phyloP scores from a whole-genome alignment of 345 rosid genomes.

The Moringa oleifera region DNA sequence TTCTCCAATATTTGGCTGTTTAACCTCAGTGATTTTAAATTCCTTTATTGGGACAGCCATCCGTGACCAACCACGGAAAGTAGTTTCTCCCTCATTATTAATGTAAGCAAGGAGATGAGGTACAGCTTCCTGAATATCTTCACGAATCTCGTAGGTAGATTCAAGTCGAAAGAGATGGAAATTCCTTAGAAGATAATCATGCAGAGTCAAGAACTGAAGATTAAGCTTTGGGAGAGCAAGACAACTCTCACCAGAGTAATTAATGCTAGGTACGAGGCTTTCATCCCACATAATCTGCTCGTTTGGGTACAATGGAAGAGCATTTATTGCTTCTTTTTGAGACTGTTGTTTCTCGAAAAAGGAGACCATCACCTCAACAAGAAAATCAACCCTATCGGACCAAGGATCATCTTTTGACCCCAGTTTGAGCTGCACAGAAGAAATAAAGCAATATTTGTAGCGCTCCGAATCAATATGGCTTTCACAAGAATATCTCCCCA shows the following conservation, averaged over 20 bases:
- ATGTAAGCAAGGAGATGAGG: constrained; percentile 92
- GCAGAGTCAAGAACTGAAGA: constrained; percentile 91
- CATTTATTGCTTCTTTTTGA: constrained; percentile 97
- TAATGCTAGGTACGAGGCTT: constrained; percentile 96
- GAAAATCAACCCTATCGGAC: constrained; percentile 84
- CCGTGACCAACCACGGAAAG: constrained; percentile 99
- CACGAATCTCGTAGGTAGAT: constrained; percentile 98
- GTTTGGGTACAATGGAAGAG: constrained; percentile 96
- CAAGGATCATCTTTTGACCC: constrained; percentile 77
- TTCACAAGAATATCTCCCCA: too few relatives aligned
- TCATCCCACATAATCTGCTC: constrained; percentile 99
- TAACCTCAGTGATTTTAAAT: constrained; percentile 73
- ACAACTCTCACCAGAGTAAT: constrained; percentile 99
- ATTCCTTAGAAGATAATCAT: constrained; percentile 92
- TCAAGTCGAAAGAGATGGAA: constrained; percentile 98
- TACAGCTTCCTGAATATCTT: constrained; percentile 97
- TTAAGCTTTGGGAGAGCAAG: constrained; percentile 98
- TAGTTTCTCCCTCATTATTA: constrained; percentile 81
- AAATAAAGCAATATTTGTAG: background rate
- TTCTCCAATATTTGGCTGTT: constrained; percentile 97
- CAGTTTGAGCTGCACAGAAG: constrained; percentile 70
- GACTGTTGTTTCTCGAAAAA: constrained; percentile 91
- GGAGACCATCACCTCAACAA: constrained; percentile 88
- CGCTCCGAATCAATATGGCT: too few relatives aligned
- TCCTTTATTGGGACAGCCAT: constrained; percentile 89